Evolutionary conservation across 2,329 filamentous ascomycete genomes (phyloP), one percentile per base, ranked within the genome.

Genomic region (Pestalotiopsis fici): DNA sequence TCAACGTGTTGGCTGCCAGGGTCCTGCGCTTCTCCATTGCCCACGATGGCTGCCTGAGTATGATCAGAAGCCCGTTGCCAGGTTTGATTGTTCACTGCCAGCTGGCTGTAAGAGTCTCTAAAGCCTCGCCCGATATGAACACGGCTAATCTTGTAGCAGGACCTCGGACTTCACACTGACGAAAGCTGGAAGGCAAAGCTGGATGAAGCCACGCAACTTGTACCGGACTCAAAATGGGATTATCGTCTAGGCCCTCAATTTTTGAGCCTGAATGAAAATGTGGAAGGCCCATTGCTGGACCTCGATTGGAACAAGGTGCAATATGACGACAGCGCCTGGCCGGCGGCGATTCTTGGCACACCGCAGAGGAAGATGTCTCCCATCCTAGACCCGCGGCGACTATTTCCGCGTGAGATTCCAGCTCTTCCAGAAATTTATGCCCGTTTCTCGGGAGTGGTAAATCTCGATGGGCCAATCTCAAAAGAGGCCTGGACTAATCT

Each of bases 41-140:
- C 1, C 69, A 69, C 18, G 61, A 74, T n/a, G 73, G 74, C 6
- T 76, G 72, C 6, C 74, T 78, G 70, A 73, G 75, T 2, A 76
- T 78, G 69, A 72, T 73, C 21, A 57, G 77, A 27, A 77, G 75
- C 1, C 31, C 72, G 1, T 35, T 72, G 6, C 76, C 77, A 0
- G 77, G 76, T 0, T 70, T 78, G 64, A 77, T 76, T 0, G 67
- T 75, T 0, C 64, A 74, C 39, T 77, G 77, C 6, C 39, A 67
- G 3, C 59, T 77, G 7, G 64, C 72, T 31, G 63, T 56, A 1
- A 65, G 63, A 21, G 12, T 21, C 28, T 21, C 18, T 11, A 28
- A 7, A 59, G 23, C 35, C 50, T 28, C 13, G 3, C 55, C 13
- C 9, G n/a, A 21, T 28, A 13, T 15, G 35, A 6, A 31, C 57